Conservation (phyloP, 768 basidiomycete species). For the Pleurotus pulmonarius region DNA sequence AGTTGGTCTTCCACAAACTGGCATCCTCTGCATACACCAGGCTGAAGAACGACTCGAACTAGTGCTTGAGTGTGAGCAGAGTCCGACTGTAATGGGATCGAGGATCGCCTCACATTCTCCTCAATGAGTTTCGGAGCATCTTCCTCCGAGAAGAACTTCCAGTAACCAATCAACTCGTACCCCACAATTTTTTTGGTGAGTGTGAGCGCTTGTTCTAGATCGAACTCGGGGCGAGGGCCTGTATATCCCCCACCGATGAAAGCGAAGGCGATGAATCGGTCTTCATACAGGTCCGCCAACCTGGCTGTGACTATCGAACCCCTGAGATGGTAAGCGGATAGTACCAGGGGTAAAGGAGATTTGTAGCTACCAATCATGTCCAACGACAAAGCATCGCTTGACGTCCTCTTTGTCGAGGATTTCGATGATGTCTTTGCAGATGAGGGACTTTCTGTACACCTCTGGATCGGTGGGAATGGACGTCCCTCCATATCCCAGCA, state of each 20-base stretch:
- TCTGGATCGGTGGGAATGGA: constrained; percentile 36
- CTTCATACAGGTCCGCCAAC: constrained; percentile 32
- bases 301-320: constrained; percentile 28
- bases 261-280: constrained; percentile 36
- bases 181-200: constrained; percentile 18
- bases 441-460: constrained; percentile 27
- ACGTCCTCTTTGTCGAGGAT: constrained; percentile 35
- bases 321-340: constrained; percentile 21
- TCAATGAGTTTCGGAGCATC: constrained; percentile 30
- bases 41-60: constrained; percentile 38
- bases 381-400: constrained; percentile 29
- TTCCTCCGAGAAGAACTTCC: constrained; percentile 30
- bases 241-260: constrained; percentile 34
- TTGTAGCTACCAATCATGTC: constrained; percentile 37
- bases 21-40: constrained; percentile 29
- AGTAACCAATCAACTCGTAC: constrained; percentile 29
- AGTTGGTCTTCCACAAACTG: constrained; percentile 28
- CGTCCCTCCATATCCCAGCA: constrained; percentile 51
- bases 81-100: background rate
- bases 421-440: constrained; percentile 37
- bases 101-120: constrained; percentile 25
- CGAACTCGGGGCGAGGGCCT: constrained; percentile 19
- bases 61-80: background rate
- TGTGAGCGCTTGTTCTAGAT: constrained; percentile 17
- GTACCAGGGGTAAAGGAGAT: background rate